These are phyloP conservation scores for Phytophthora pistaciae DNA, from an alignment of 352 stramenopile species.

Conservation along the genomic window DNA sequence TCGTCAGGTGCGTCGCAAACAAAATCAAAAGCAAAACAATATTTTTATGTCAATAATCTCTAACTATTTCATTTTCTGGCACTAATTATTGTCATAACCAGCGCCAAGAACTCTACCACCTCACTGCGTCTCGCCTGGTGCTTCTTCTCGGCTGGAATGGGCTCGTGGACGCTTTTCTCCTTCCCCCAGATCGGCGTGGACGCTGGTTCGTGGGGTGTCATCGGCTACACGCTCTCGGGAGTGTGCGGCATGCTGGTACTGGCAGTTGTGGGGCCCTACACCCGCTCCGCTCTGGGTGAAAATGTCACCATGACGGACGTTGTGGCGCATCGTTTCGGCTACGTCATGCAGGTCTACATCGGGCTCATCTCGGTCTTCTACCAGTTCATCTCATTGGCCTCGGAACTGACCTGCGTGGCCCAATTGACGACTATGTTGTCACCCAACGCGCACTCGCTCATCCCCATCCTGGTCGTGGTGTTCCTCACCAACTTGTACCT, in stretches of 20 bases:
- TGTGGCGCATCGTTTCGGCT: constrained; percentile 62
- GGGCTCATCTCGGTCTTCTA: constrained; percentile 78
- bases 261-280: constrained; percentile 63
- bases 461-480: constrained; percentile 69
- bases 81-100: constrained; percentile 16
- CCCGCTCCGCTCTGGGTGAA: constrained; percentile 64
- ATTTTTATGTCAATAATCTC: background rate
- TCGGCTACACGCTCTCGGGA: constrained; percentile 78
- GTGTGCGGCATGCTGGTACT: constrained; percentile 68
- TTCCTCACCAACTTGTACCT: constrained; percentile 82
- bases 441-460: constrained; percentile 53
- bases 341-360: constrained; percentile 75
- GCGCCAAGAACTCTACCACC: constrained; percentile 74
- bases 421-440: constrained; percentile 61
- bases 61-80: background rate
- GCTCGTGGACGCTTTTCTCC: constrained; percentile 79
- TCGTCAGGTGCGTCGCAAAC: constrained; percentile 50
- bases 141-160: constrained; percentile 82
- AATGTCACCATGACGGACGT: constrained; percentile 83
- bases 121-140: constrained; percentile 75
- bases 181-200: constrained; percentile 82
- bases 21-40: background rate
- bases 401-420: constrained; percentile 73
- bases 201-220: constrained; percentile 77
- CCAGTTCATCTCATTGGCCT: constrained; percentile 85